phyloP scores from a whole-genome alignment of 2,329 filamentous ascomycete species.

The Venturia aucupariae region DNA sequence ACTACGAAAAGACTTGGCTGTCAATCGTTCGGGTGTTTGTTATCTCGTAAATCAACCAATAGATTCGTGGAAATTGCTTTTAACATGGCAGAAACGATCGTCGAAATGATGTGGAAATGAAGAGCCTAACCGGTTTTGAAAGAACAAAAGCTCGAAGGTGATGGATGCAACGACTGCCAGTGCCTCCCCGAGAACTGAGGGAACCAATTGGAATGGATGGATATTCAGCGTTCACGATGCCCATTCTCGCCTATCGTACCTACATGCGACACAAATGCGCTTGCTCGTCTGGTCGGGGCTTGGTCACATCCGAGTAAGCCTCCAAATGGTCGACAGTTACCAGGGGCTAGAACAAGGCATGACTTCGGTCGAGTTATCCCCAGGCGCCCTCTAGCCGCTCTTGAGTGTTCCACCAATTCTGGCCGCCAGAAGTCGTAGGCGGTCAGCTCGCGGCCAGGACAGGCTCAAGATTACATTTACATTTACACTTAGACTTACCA shows the following conservation, averaged over 20 bases:
- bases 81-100: background rate
- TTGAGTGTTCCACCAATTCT: background rate
- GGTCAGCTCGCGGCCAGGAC: background rate
- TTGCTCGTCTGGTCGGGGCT: background rate
- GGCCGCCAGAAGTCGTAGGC: background rate
- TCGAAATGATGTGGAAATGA: background rate
- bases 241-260: background rate
- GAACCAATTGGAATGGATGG: background rate
- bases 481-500: too few species aligned
- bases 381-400: background rate
- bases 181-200: background rate
- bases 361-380: background rate
- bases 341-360: background rate
- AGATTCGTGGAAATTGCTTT: background rate
- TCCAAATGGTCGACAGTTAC: background rate
- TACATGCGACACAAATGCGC: background rate
- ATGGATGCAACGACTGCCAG: background rate
- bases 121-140: background rate
- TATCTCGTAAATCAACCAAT: background rate
- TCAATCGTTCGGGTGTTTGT: background rate
- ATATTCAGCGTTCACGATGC: background rate
- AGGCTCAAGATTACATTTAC: background rate
- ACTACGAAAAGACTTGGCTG: background rate
- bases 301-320: background rate
- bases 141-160: background rate